A percentile compares a stretch with the other conserved stretches of the same genome.
These are phyloP conservation scores for Fusarium cicatricum DNA, from an alignment of 2,329 filamentous ascomycete species.

Conservation along the genomic window DNA sequence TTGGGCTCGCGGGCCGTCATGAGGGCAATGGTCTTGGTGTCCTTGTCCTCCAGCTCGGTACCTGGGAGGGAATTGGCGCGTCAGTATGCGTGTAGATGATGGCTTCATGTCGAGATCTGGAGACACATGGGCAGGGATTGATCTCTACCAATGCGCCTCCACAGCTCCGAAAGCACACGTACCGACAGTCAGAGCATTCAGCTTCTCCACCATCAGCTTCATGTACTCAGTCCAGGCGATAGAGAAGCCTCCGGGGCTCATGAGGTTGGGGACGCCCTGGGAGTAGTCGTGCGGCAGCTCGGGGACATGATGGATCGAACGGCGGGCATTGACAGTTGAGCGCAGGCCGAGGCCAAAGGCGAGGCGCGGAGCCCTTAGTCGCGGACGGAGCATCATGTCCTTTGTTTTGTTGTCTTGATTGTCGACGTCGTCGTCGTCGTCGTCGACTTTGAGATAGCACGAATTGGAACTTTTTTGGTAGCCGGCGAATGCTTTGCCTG, in stretches of 20 bases:
- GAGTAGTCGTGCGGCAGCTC: slow-evolving; percentile 56
- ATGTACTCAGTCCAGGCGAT: slow-evolving; percentile 88
- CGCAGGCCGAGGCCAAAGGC: slow-evolving; percentile 49
- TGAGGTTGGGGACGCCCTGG: slow-evolving; percentile 71
- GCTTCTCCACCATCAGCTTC: slow-evolving; percentile 73
- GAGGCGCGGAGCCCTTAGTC: slow-evolving; percentile 61
- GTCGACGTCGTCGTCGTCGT: slow-evolving; percentile 21
- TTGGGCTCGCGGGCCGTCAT: slow-evolving; percentile 80
- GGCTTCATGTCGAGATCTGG: neutral
- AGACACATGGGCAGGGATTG: slow-evolving; percentile 14
- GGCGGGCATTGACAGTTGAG: slow-evolving; percentile 47
- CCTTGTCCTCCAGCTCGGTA: slow-evolving; percentile 68
- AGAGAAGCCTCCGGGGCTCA: slow-evolving; percentile 74
- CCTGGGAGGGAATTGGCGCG: slow-evolving; percentile 54
- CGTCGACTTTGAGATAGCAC: slow-evolving; percentile 11
- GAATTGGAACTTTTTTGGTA: slow-evolving; percentile 30
- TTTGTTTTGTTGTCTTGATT: slow-evolving; percentile 13
- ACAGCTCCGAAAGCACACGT: slow-evolving; percentile 43
- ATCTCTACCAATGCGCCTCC: neutral
- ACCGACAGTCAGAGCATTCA: slow-evolving; percentile 81
- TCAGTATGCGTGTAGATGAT: slow-evolving; percentile 13
- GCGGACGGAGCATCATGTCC: slow-evolving; percentile 58
- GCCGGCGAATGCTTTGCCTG: slow-evolving; percentile 22
- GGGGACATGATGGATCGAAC: slow-evolving; percentile 59
- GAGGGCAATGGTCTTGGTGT: slow-evolving; percentile 74